Conservation (phyloP, 2,329 filamentous ascomycete genomes). For the Chrysoporthe cubensis region DNA sequence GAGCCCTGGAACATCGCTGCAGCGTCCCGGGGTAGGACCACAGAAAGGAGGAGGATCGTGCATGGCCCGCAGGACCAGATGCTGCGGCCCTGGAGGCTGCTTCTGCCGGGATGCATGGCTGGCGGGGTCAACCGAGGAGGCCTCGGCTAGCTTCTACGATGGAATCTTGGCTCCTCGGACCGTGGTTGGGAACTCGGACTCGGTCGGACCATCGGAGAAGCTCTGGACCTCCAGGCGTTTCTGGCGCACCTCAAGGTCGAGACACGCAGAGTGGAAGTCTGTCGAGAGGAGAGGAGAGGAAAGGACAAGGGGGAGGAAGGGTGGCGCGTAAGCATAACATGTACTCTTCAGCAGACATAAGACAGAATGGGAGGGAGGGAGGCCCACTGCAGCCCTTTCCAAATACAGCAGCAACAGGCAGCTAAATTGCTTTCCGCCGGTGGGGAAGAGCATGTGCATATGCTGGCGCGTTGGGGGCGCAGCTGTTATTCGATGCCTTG, state of each 20-base stretch:
- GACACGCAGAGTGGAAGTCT: neutral
- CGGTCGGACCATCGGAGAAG: neutral
- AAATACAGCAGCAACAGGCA: conserved; percentile 15
- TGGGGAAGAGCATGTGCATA: conserved; percentile 10
- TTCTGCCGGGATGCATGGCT: conserved; percentile 11
- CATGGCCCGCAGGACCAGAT: conserved; percentile 35
- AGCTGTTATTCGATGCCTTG: conserved; percentile 7
- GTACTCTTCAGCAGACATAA: conserved; percentile 12
- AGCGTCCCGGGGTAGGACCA: conserved; percentile 32
- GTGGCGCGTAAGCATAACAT: neutral
- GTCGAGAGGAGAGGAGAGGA: neutral
- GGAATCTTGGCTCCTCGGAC: neutral
- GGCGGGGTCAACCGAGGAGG: neutral
- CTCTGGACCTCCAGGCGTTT: neutral
- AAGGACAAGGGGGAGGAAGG: neutral
- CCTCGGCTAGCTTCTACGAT: neutral
- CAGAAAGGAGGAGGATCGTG: conserved; percentile 32
- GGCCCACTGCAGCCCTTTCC: conserved; percentile 10
- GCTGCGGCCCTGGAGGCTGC: conserved; percentile 26
- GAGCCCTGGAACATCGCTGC: conserved; percentile 33
- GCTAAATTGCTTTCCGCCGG: conserved; percentile 8
- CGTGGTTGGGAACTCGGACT: neutral
- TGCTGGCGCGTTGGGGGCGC: conserved; percentile 19
- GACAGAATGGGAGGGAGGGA: neutral
- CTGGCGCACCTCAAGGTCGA: neutral